Conservation (phyloP, 108 stramenopile genomes). For the Pseudonitzschia pungens region DNA sequence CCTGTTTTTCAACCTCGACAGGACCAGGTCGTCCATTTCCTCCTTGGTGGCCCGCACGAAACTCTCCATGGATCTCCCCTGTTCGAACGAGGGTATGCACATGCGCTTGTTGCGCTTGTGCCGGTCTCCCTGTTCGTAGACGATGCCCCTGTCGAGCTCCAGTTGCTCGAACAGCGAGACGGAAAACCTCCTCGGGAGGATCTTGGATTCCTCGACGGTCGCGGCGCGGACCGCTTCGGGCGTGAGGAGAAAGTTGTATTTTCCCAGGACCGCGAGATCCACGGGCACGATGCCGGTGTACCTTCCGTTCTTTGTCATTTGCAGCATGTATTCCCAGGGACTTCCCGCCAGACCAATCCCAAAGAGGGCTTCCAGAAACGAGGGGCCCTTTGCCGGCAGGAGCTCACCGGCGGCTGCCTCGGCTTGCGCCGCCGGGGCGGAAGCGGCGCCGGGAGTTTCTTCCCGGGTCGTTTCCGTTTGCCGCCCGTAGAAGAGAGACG, state of each 20-base stretch:
- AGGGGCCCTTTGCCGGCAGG: not conserved
- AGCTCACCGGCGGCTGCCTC: no score
- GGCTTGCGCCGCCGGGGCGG: no score
- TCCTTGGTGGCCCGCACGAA: constrained; percentile 13
- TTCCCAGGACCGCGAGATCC: constrained; percentile 4
- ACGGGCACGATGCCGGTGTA: constrained; percentile 20
- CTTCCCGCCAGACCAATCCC: constrained; percentile 23
- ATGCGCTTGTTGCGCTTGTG: constrained; percentile 14
- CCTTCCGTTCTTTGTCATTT: not conserved
- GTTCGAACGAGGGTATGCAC: constrained; percentile 25
- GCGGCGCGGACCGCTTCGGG: constrained; percentile 22
- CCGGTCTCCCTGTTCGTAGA: constrained; percentile 25
- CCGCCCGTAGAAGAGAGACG: no score
- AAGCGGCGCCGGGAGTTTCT: no score
- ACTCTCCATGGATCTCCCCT: constrained; percentile 9
- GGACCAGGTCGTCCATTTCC: not conserved
- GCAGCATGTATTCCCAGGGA: constrained; percentile 32
- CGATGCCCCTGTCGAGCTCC: constrained; percentile 23
- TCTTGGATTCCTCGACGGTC: constrained; percentile 7
- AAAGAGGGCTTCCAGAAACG: constrained; percentile 15
- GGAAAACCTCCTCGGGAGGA: constrained; percentile 21
- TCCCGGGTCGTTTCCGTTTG: no score
- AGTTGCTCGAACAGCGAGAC: constrained; percentile 21
- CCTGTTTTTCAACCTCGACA: not conserved
- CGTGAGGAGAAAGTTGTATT: constrained; percentile 20